Percentiles rank a stretch among this genome's conserved stretches.
Evolutionary conservation across 2,329 filamentous ascomycete species (phyloP).

Genomic region (Trichoderma endophyticum): DNA sequence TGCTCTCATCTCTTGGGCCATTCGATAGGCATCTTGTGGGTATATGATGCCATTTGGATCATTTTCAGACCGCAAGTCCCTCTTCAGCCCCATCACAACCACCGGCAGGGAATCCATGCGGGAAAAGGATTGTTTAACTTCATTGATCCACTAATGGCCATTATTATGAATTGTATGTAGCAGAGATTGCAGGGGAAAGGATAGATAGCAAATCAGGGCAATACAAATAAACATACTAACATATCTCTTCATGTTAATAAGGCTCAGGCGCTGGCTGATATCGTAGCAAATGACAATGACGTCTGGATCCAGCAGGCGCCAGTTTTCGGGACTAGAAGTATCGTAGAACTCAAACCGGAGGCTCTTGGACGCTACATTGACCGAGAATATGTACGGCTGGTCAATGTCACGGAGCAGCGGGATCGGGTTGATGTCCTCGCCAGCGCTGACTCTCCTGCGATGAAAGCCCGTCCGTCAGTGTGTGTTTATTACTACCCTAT

Average conservation of each 20-base stretch:
- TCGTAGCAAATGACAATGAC: constrained; percentile 60
- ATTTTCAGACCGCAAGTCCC: constrained; percentile 55
- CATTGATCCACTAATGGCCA: constrained; percentile 52
- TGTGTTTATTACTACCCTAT: not conserved
- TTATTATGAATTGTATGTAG: not conserved
- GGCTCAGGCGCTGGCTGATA: constrained; percentile 55
- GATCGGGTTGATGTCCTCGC: constrained; percentile 41
- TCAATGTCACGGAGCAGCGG: constrained; percentile 55
- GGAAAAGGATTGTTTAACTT: constrained; percentile 48
- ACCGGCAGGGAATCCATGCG: constrained; percentile 50
- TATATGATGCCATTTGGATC: constrained; percentile 60
- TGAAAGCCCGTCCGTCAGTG: not conserved
- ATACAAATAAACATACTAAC: constrained; percentile 37
- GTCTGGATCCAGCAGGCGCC: constrained; percentile 57
- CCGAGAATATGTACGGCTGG: constrained; percentile 59
- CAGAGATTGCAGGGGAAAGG: not conserved
- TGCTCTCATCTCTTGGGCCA: constrained; percentile 56
- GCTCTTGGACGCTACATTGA: constrained; percentile 37
- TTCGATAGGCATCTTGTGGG: constrained; percentile 57
- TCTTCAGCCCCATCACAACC: constrained; percentile 57
- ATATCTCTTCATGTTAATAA: constrained; percentile 56
- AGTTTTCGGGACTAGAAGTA: constrained; percentile 56
- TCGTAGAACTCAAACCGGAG: constrained; percentile 60
- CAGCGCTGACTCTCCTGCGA: constrained; percentile 50
- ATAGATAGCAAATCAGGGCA: not conserved